Evolutionary conservation across 73 alveolate species (phyloP).

Genomic region (Blepharisma stoltei): DNA sequence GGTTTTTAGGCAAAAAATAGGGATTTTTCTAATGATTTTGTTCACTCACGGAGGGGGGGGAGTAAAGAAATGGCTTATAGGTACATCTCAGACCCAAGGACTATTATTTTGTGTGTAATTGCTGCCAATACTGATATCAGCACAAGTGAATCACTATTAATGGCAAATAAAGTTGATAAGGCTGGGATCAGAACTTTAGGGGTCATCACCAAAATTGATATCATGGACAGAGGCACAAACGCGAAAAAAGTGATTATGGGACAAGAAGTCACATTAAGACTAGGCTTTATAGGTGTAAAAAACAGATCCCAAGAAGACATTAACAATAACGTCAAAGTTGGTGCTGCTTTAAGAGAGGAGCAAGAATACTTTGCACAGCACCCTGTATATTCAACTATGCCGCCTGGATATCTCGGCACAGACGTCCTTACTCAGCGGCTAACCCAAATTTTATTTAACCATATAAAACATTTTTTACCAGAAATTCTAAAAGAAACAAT

Average conservation of each 20-base stretch:
- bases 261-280: constrained; percentile 92
- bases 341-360: constrained; percentile 22
- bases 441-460: constrained; percentile 66
- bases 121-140: constrained; percentile 92
- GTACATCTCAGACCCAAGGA: constrained; percentile 76
- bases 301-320: constrained; percentile 95
- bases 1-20: too few species aligned
- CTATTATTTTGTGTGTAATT: constrained; percentile 67
- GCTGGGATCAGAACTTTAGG: constrained; percentile 90
- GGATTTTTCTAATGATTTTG: too few species aligned
- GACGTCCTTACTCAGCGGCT: constrained; percentile 66
- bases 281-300: constrained; percentile 98
- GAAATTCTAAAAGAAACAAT: constrained; percentile 80
- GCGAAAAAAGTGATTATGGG: constrained; percentile 89
- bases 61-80: constrained; percentile 88
- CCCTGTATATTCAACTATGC: constrained; percentile 66
- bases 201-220: constrained; percentile 84
- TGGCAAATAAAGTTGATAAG: constrained; percentile 89
- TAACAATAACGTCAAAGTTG: constrained; percentile 47
- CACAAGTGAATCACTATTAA: constrained; percentile 86
- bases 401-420: constrained; percentile 76
- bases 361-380: constrained; percentile 46
- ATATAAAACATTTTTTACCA: constrained; percentile 80
- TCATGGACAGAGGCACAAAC: constrained; percentile 96
- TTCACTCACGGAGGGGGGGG: too few species aligned